phyloP scores from a whole-genome alignment of 108 stramenopile species.

The Cyclotella atomus region DNA sequence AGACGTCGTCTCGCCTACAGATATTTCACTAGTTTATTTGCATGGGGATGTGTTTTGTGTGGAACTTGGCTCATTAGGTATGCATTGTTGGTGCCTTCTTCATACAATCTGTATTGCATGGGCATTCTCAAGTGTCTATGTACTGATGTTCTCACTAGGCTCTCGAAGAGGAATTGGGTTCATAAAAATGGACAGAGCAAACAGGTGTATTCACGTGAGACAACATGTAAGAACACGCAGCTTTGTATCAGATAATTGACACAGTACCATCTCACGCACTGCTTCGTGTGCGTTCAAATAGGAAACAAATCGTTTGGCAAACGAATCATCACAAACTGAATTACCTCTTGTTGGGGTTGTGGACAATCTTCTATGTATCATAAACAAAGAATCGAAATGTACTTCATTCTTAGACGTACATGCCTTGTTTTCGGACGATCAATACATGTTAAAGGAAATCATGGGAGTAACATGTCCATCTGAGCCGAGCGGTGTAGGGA shows the following conservation, averaged over 20 bases:
- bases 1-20: slow-evolving; percentile 28
- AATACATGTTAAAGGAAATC: slow-evolving; percentile 15
- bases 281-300: not conserved
- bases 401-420: slow-evolving; percentile 36
- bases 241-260: not conserved
- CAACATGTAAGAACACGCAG: slow-evolving; percentile 23
- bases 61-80: slow-evolving; percentile 33
- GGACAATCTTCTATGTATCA: slow-evolving; percentile 41
- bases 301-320: slow-evolving; percentile 6
- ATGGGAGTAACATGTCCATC: slow-evolving; percentile 5
- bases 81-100: not conserved
- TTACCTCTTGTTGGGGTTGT: slow-evolving; percentile 28
- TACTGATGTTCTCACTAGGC: not conserved
- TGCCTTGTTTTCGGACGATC: slow-evolving; percentile 40
- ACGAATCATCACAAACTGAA: not conserved
- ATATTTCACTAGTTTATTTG: slow-evolving; percentile 30
- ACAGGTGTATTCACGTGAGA: slow-evolving; percentile 31
- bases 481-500: not conserved
- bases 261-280: not conserved
- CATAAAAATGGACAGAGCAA: slow-evolving; percentile 28
- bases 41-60: slow-evolving; percentile 42
- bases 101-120: not conserved
- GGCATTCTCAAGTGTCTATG: no score
- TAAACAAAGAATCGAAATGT: slow-evolving; percentile 11
- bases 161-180: slow-evolving; percentile 25